Evolutionary conservation across 202 grass and related monocot genomes (phyloP), one percentile per base, ranked within the genome.

Genomic region (Bolboschoenoplectus hybrid): DNA sequence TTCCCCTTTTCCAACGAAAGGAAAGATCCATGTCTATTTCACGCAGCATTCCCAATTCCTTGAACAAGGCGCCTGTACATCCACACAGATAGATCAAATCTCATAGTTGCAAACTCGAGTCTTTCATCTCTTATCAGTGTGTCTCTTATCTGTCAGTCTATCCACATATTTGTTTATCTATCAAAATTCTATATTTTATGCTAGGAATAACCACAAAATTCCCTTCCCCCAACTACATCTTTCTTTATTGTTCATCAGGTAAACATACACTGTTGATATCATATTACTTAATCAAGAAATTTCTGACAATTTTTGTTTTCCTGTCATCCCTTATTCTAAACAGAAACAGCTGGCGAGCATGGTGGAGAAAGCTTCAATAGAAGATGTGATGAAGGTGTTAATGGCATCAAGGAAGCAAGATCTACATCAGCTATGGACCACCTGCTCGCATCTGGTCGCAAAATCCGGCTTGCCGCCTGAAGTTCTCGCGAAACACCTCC

Each of bases 331-430:
- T 40, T 17, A 35, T 85, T n/a, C 66, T 5, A 52, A 63, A 89
- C 93, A 98, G 95, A 98, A 98, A 87, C 95, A 98, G 84, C 88
- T 98, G 55, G 93, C 90, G 9, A 90, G 87, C 17, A 92, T 95
- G 90, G 93, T 98, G 56, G 95, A 98, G 90, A 98, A 98, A 81
- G 95, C 95, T 36, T 94, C 95, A 64, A 98, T 98, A 85, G 95
- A 98, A 89, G 95, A 98, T 85, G 95, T 98, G 64, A 98, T 98
- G 95, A 98, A 95, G 89, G 95, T 98, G 62, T 89, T 98, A 3
- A 79, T 95, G 84, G 95, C 95, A 74, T 95, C 95, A 39, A 46
- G 95, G 67, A 95, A 95, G 91, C 95, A 95, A 88, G 95, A 98
- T 70, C 83, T 92, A 53, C 93, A 95, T 73, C 95, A 95, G 84